These are phyloP conservation scores for Plasmodium sp. DNA, from an alignment of 169 alveolate species.

Conservation along the genomic window DNA sequence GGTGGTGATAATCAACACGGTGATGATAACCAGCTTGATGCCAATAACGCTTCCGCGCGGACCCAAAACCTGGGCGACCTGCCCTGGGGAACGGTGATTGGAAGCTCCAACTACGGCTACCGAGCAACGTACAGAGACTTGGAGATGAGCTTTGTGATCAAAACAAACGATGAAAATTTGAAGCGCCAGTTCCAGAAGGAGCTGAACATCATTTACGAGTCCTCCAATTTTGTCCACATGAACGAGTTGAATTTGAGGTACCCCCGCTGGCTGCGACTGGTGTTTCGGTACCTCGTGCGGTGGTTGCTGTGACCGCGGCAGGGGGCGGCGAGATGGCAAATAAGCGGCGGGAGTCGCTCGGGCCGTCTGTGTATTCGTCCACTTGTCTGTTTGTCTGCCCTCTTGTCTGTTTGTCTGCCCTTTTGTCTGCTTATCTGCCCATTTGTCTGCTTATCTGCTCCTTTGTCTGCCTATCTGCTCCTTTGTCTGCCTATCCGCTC, in stretches of 20 bases:
- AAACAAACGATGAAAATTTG: constrained; percentile 79
- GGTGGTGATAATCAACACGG: constrained; percentile 8
- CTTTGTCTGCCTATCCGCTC: neutral
- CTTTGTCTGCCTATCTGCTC: neutral
- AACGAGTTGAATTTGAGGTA: constrained; percentile 64
- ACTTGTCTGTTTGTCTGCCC: neutral
- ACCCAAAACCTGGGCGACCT: constrained; percentile 4
- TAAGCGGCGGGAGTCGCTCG: neutral
- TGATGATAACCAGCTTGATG: neutral
- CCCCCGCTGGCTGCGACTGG: constrained; percentile 10
- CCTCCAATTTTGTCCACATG: constrained; percentile 76
- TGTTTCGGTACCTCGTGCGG: constrained; percentile 30
- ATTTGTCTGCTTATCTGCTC: neutral
- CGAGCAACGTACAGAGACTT: constrained; percentile 82
- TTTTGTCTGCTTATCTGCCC: neutral
- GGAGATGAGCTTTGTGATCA: constrained; percentile 81
- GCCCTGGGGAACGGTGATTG: constrained; percentile 84
- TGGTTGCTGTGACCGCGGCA: constrained; percentile 37
- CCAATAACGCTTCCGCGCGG: neutral
- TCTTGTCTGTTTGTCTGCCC: neutral
- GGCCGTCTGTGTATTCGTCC: neutral
- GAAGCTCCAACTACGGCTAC: constrained; percentile 84
- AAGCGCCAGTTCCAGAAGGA: constrained; percentile 78
- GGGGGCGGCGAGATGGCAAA: neutral
- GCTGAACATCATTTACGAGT: constrained; percentile 74